Percentiles rank a stretch among this genome's conserved stretches.
phyloP scores from a whole-genome alignment of 1,139 yeast genomes.

The Suhomyces atakaporum region DNA sequence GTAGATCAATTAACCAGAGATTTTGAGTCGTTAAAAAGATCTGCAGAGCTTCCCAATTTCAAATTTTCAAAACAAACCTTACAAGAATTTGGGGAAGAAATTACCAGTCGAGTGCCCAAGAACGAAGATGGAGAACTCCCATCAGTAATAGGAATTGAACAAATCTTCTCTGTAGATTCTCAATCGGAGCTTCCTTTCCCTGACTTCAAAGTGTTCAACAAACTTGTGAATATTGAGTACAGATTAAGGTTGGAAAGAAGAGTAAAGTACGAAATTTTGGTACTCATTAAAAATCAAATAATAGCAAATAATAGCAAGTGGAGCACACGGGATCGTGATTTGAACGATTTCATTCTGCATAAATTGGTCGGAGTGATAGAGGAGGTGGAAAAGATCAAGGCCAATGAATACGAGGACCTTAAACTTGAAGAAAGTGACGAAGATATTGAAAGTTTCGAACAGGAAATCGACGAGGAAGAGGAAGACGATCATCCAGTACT shows the following conservation, averaged over 20 bases:
- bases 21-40: conserved; percentile 27
- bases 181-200: conserved; percentile 31
- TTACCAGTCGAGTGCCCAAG: conserved; percentile 18
- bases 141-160: conserved; percentile 20
- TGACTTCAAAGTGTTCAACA: conserved; percentile 30
- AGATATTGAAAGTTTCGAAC: conserved; percentile 14
- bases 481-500: conserved; percentile 12
- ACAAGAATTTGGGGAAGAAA: conserved; percentile 25
- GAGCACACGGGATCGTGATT: conserved; percentile 39
- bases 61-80: conserved; percentile 34
- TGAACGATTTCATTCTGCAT: conserved; percentile 39
- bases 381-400: conserved; percentile 14
- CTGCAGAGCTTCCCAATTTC: conserved; percentile 33
- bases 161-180: conserved; percentile 33
- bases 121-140: conserved; percentile 20
- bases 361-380: conserved; percentile 30
- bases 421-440: conserved; percentile 14
- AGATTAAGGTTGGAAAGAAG: conserved; percentile 34
- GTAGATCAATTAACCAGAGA: conserved; percentile 25
- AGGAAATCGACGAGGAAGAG: conserved; percentile 16
- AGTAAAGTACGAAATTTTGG: conserved; percentile 40
- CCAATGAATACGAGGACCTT: conserved; percentile 15
- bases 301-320: conserved; percentile 39
- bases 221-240: conserved; percentile 38
- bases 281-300: conserved; percentile 34